A percentile compares a stretch with the other conserved stretches of the same genome.
These are phyloP conservation scores for Apophysomyces elegans DNA, from an alignment of 371 early-diverging fungal species.

Conservation along the genomic window DNA sequence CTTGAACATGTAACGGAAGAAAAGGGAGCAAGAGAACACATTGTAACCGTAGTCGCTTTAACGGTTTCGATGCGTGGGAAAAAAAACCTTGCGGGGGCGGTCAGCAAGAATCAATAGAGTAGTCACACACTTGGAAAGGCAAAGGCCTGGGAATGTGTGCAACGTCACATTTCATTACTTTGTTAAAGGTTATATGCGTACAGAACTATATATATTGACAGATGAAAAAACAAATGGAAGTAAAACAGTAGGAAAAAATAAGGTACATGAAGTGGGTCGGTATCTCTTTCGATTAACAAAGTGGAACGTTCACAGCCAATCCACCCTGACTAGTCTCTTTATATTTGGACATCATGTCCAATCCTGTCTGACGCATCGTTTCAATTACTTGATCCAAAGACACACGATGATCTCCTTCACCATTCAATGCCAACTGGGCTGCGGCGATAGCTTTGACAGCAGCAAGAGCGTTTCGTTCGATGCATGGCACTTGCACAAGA, in stretches of 20 bases:
- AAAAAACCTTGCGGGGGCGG: not conserved
- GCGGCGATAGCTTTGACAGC: constrained; percentile 96
- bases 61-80: constrained; percentile 16
- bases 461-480: constrained; percentile 95
- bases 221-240: not conserved
- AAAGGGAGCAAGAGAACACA: not conserved
- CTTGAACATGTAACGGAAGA: not conserved
- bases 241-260: not conserved
- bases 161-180: not conserved
- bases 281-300: constrained; percentile 60
- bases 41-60: not conserved
- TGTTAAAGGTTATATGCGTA: constrained; percentile 56
- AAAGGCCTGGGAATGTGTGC: not conserved
- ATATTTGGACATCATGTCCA: constrained; percentile 95
- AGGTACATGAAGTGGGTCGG: not conserved
- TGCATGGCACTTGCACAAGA: constrained; percentile 94
- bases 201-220: constrained; percentile 28
- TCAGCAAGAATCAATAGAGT: not conserved
- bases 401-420: constrained; percentile 89
- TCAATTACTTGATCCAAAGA: constrained; percentile 95
- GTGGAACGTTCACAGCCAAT: constrained; percentile 87
- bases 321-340: constrained; percentile 96
- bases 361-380: constrained; percentile 94
- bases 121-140: not conserved
- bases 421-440: constrained; percentile 92